phyloP scores from a whole-genome alignment of 2,329 filamentous ascomycete genomes.

The Helotiales sp. region DNA sequence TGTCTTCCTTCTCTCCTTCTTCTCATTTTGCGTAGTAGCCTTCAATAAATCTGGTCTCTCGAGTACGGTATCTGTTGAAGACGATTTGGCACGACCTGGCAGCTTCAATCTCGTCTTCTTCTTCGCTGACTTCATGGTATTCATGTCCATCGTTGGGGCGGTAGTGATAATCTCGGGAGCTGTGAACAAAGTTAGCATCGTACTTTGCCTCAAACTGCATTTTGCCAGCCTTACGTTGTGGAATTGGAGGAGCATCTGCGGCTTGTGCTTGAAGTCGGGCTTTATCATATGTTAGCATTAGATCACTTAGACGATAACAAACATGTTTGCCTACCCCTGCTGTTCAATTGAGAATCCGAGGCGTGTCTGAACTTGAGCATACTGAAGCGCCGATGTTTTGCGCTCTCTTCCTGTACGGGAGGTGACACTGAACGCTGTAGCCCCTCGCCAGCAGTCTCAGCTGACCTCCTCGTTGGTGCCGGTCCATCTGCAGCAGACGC shows the following conservation, averaged over 20 bases:
- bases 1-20: conserved; percentile 45
- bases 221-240: conserved; percentile 50
- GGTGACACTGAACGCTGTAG: conserved; percentile 36
- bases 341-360: conserved; percentile 85
- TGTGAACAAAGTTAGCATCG: conserved; percentile 31
- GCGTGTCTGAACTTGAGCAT: conserved; percentile 87
- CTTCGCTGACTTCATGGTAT: conserved; percentile 48
- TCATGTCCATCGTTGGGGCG: conserved; percentile 72
- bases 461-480: conserved; percentile 18
- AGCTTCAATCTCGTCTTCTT: conserved; percentile 57
- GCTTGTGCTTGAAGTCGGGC: conserved; percentile 65
- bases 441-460: conserved; percentile 17
- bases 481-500: conserved; percentile 11
- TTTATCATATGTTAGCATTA: conserved; percentile 16
- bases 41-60: conserved; percentile 20
- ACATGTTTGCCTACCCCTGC: conserved; percentile 41
- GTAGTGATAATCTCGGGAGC: conserved; percentile 85
- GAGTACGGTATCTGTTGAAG: conserved; percentile 13
- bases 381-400: conserved; percentile 62
- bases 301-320: neutral
- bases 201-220: neutral
- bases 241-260: conserved; percentile 52
- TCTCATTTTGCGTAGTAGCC: conserved; percentile 30
- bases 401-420: conserved; percentile 53
- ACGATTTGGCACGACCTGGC: conserved; percentile 45